Conservation (phyloP, 2,329 filamentous ascomycete genomes). For the Clarireedia monteithiana region DNA sequence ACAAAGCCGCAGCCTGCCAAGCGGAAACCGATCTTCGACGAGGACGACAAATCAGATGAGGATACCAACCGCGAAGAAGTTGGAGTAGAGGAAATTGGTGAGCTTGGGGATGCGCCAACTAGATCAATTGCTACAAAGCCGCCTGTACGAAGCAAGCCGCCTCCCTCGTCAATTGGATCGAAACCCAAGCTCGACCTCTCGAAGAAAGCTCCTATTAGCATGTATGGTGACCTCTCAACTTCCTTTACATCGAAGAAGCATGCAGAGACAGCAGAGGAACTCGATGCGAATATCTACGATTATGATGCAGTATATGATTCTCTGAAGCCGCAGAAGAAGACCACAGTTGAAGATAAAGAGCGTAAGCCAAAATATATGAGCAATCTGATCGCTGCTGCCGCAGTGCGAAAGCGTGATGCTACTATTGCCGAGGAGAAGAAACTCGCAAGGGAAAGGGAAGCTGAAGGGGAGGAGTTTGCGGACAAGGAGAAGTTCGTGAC, state of each 20-base stretch:
- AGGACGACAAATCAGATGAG: constrained; percentile 49
- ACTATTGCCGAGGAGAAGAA: constrained; percentile 74
- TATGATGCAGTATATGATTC: constrained; percentile 80
- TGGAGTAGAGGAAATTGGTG: constrained; percentile 50
- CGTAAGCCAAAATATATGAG: constrained; percentile 73
- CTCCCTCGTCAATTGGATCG: constrained; percentile 25
- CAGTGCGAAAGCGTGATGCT: constrained; percentile 69
- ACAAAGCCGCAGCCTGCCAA: constrained; percentile 42
- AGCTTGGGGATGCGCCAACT: constrained; percentile 45
- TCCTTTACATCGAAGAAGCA: constrained; percentile 55
- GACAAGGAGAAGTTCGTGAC: constrained; percentile 86
- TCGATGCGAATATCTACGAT: constrained; percentile 74
- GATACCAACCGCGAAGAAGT: constrained; percentile 33
- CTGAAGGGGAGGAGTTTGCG: constrained; percentile 71
- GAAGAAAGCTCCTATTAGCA: constrained; percentile 32
- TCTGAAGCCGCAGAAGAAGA: constrained; percentile 56
- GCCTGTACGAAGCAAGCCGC: constrained; percentile 27
- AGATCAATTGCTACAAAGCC: constrained; percentile 29
- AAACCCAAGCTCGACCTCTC: constrained; percentile 16
- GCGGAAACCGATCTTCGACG: constrained; percentile 51
- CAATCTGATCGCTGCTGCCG: constrained; percentile 63
- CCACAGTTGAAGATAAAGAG: constrained; percentile 45
- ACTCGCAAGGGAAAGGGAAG: constrained; percentile 68
- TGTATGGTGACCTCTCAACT: constrained; percentile 60
- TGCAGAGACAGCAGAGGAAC: constrained; percentile 53